These are phyloP conservation scores for Fomitopsis betulina DNA, from an alignment of 1,284 basidiomycete genomes.

Conservation along the genomic window DNA sequence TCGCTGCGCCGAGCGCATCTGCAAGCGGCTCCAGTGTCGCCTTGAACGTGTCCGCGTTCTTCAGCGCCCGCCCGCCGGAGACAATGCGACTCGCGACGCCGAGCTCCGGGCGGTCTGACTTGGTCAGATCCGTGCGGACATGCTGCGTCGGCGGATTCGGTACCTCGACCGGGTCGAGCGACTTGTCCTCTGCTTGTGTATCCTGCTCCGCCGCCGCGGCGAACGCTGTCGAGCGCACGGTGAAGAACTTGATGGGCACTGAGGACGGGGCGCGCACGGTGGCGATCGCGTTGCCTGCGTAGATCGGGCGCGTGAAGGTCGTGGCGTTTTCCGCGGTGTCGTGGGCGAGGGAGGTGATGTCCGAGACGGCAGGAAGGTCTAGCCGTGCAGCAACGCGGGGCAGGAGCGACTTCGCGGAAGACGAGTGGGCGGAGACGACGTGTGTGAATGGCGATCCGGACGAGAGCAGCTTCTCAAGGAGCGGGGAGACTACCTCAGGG, in stretches of 20 bases:
- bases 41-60: conserved; percentile 92
- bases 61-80: conserved; percentile 94
- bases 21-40: conserved; percentile 89
- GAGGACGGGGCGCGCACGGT: conserved; percentile 79
- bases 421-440: conserved; percentile 79
- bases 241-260: conserved; percentile 89
- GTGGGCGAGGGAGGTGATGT: conserved; percentile 83
- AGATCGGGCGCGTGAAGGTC: conserved; percentile 91
- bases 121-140: conserved; percentile 80
- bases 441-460: conserved; percentile 70
- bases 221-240: conserved; percentile 94
- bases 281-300: conserved; percentile 96
- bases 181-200: conserved; percentile 55
- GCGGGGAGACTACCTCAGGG: conserved; percentile 39
- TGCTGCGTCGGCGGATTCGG: conserved; percentile 67
- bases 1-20: conserved; percentile 90
- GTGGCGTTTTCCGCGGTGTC: conserved; percentile 68
- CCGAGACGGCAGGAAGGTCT: conserved; percentile 85
- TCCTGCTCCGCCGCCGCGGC: conserved; percentile 58
- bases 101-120: conserved; percentile 93
- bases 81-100: conserved; percentile 86
- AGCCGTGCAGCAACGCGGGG: conserved; percentile 90
- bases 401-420: conserved; percentile 69
- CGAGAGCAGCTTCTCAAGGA: conserved; percentile 37
- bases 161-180: conserved; percentile 66